Conservation (phyloP, 208 protist species). For the Acanthamoeba culbertsoni region DNA sequence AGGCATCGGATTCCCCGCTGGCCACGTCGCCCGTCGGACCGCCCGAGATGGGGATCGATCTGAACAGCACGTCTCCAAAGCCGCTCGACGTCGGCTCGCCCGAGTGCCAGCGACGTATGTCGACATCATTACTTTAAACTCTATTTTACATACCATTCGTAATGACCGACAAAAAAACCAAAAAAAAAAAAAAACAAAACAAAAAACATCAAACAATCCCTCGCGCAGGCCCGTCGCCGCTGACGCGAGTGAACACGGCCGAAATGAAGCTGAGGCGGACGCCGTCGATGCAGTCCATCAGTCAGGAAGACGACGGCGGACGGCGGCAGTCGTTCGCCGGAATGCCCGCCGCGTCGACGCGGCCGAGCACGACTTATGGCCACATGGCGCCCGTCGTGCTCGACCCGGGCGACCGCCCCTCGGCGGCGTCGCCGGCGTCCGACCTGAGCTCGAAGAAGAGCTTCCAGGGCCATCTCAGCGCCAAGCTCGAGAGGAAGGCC, state of each 20-base stretch:
- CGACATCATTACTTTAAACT: too few relatives aligned
- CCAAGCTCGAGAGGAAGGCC: conserved; percentile 31
- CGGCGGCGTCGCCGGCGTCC: background rate
- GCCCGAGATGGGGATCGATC: background rate
- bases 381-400: background rate
- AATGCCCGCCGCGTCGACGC: background rate
- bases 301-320: background rate
- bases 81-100: background rate
- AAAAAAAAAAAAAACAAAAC: too few relatives aligned
- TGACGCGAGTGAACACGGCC: background rate
- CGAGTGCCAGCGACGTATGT: background rate
- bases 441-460: background rate
- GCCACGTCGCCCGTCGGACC: background rate
- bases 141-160: too few relatives aligned
- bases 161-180: too few relatives aligned
- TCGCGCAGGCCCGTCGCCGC: background rate
- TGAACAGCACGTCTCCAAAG: background rate
- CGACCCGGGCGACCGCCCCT: background rate
- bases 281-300: background rate
- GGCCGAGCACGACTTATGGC: conserved; percentile 5
- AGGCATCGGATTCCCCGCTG: background rate
- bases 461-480: background rate
- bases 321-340: background rate
- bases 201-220: too few relatives aligned
- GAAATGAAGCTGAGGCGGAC: background rate